Conservation (phyloP, 148 eudicot genomes). For the Rhododendron griersonianum region DNA sequence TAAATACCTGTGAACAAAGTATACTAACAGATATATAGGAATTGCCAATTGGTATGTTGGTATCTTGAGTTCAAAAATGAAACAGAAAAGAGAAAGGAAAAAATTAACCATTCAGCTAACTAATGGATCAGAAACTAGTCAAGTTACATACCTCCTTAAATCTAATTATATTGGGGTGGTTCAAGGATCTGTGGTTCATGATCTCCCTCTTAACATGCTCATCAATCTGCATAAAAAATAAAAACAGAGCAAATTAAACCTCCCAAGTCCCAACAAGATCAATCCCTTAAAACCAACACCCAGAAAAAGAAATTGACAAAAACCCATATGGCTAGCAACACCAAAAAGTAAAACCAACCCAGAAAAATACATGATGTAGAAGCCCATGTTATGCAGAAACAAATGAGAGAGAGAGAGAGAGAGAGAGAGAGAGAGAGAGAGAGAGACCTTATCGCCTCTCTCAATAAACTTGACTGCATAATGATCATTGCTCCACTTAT, state of each 20-base stretch:
- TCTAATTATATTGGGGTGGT: conserved; percentile 77
- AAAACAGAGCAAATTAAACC: not conserved
- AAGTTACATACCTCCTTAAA: conserved; percentile 62
- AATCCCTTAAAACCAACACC: not conserved
- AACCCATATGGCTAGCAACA: not conserved
- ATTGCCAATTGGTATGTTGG: not conserved
- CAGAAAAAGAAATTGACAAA: not conserved
- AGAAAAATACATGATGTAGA: not conserved
- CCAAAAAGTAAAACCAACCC: not conserved
- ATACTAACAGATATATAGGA: not conserved
- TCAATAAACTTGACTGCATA: conserved; percentile 78
- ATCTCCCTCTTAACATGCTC: conserved; percentile 91
- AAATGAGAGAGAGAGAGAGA: not conserved
- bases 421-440: not conserved
- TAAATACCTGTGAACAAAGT: not conserved
- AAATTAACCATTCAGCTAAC: no score
- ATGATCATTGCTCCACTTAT: conserved; percentile 49
- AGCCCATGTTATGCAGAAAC: not conserved
- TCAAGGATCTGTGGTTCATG: conserved; percentile 79
- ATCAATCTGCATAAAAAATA: conserved; percentile 55
- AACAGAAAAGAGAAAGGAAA: no score
- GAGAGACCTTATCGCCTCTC: conserved; percentile 66
- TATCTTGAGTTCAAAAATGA: no score
- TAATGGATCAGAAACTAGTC: no score
- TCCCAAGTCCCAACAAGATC: not conserved